A percentile compares a stretch with the other conserved stretches of the same genome.
Evolutionary conservation across 2,329 filamentous ascomycete genomes (phyloP).

Genomic region (Parastagonospora nodorum): DNA sequence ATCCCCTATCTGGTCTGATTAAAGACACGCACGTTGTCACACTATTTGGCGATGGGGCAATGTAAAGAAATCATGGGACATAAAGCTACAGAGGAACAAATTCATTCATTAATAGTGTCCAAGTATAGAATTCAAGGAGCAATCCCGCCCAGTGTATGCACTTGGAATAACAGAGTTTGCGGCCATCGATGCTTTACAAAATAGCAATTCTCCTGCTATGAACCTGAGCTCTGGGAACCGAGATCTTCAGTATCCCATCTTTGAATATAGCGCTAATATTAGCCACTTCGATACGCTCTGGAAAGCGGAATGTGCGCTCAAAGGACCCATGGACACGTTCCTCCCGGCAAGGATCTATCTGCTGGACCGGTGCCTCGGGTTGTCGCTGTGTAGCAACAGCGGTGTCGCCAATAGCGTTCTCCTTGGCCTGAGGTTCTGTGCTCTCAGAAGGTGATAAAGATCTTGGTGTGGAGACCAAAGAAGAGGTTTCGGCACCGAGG

Average conservation of each 20-base stretch:
- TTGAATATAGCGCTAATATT: slow-evolving; percentile 65
- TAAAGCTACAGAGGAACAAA: neutral
- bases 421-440: slow-evolving; percentile 35
- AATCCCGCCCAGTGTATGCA: neutral
- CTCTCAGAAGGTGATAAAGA: slow-evolving; percentile 18
- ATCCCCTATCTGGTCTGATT: too few relatives aligned
- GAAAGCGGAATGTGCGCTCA: slow-evolving; percentile 71
- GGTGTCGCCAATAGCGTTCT: slow-evolving; percentile 28
- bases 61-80: neutral
- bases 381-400: slow-evolving; percentile 25
- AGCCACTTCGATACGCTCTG: slow-evolving; percentile 66
- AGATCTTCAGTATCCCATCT: slow-evolving; percentile 68
- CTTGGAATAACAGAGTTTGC: neutral
- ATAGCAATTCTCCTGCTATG: slow-evolving; percentile 36
- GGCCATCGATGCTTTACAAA: slow-evolving; percentile 17
- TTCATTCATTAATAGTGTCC: slow-evolving; percentile 16
- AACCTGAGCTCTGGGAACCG: slow-evolving; percentile 65
- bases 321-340: slow-evolving; percentile 72
- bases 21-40: too few relatives aligned
- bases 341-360: slow-evolving; percentile 16
- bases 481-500: slow-evolving; percentile 37
- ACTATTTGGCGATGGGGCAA: neutral
- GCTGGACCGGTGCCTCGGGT: slow-evolving; percentile 17
- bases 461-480: slow-evolving; percentile 24
- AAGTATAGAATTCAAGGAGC: slow-evolving; percentile 11